phyloP scores from a whole-genome alignment of 192 early-diverging fungal genomes.

The Coemansia pectinata region DNA sequence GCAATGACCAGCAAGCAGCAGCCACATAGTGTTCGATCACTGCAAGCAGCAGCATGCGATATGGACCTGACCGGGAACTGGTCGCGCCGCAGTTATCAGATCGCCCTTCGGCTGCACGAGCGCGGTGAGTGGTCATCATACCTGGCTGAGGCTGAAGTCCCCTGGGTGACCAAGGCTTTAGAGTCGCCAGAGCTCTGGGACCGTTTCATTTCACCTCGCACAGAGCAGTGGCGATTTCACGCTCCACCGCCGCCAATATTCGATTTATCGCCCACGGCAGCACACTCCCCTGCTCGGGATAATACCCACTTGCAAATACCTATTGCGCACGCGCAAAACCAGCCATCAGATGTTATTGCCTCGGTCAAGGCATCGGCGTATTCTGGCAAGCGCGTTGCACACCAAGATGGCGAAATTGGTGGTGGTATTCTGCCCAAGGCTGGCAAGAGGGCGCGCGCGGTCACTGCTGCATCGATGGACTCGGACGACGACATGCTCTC shows the following conservation, averaged over 20 bases:
- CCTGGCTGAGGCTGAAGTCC: conserved; percentile 32
- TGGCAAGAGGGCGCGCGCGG: conserved; percentile 27
- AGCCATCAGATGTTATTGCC: not conserved
- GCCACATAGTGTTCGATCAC: not conserved
- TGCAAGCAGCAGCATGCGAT: not conserved
- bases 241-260: conserved; percentile 32
- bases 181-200: conserved; percentile 47
- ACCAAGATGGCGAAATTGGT: conserved; percentile 8
- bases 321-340: not conserved
- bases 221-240: conserved; percentile 50
- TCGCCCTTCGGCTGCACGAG: conserved; percentile 43
- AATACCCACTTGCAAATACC: not conserved
- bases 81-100: conserved; percentile 39
- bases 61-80: conserved; percentile 16
- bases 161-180: conserved; percentile 37
- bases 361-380: not conserved
- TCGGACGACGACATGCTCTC: conserved; percentile 48
- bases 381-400: conserved; percentile 23
- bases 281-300: not conserved
- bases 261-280: conserved; percentile 10
- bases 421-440: not conserved
- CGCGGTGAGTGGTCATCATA: conserved; percentile 39
- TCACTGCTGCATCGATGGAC: conserved; percentile 2
- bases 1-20: not conserved
- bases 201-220: conserved; percentile 45